Base-by-base conservation (phyloP, 257 asterid species). In the Avicennia marina region DNA sequence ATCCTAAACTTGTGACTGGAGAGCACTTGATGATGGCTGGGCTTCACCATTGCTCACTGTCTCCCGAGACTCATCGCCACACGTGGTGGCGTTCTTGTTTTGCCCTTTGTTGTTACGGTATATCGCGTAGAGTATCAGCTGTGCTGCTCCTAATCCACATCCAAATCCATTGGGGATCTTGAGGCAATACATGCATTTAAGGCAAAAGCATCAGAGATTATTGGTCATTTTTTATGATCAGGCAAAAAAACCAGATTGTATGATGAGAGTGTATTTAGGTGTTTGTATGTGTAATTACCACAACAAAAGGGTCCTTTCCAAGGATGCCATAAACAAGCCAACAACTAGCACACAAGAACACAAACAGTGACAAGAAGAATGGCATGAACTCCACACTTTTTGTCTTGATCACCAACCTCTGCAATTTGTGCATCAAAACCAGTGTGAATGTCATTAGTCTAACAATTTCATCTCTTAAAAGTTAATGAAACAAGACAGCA, bases 301-400 rank as follows among this genome's bases (percentile, higher is more conserved):
- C 85, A 69, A 84, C 74, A 74, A 86, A 86, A 48, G 88, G 85
- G 64, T 90, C 94, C 65, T 64, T 77, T 7, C 90, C 90, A 56
- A 90, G 80, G 22, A 90, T 80, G 55, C 96, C 95, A 63, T 74
- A 90, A 47, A 82, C 53, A 22, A 90, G 82, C 95, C 93, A 90
- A 18, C 85, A 82, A n/a, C 94, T 78, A 1, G 89, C 95, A 58
- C 88, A 76, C 39, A 90, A 25, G 87, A 90, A 90, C 17, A 77
- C 86, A 53, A 82, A 84, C 62, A 84, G 52, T 0, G 96, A 84
- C 65, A 80, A 41, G 81, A 78, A 77, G 73, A 83, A 90, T 25
- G 98, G 96, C 95, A 87, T 90, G 78, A 78, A 86, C 55, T 86
- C 94, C 67, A 84, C 95, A 48, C 96, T 84, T 63, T 82, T 90